phyloP scores from a whole-genome alignment of 192 early-diverging fungal genomes.

The Umbelopsis sp. region DNA sequence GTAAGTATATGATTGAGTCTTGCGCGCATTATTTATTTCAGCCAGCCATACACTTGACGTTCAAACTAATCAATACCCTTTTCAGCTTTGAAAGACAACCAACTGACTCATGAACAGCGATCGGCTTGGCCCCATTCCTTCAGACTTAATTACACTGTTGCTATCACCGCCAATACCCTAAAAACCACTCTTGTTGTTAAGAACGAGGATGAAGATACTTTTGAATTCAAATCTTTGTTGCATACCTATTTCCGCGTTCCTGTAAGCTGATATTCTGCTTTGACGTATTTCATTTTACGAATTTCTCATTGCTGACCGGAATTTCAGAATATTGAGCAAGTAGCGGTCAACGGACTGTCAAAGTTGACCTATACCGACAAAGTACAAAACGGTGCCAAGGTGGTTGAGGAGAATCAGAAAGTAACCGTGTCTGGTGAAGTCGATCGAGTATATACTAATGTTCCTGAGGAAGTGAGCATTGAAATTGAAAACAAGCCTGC shows the following conservation, averaged over 20 bases:
- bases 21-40: neutral
- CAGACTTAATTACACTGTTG: constrained; percentile 77
- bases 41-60: neutral
- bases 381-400: constrained; percentile 48
- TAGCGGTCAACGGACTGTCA: constrained; percentile 67
- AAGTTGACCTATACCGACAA: constrained; percentile 74
- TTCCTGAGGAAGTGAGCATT: constrained; percentile 46
- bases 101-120: constrained; percentile 57
- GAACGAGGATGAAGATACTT: constrained; percentile 72
- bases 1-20: constrained; percentile 24
- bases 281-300: neutral
- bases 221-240: constrained; percentile 87
- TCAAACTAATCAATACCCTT: neutral
- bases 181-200: constrained; percentile 73
- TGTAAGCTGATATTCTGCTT: constrained; percentile 32
- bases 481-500: constrained; percentile 27
- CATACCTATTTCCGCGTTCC: constrained; percentile 88
- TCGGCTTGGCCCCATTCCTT: constrained; percentile 76
- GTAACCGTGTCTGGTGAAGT: constrained; percentile 73
- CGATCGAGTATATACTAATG: constrained; percentile 84
- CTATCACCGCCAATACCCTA: constrained; percentile 70
- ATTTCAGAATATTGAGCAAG: constrained; percentile 60
- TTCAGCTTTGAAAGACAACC: constrained; percentile 56
- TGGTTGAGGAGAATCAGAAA: constrained; percentile 48
- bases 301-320: neutral